Base-by-base conservation (phyloP, 805 yeast genomes). In the Candida incommunis region DNA sequence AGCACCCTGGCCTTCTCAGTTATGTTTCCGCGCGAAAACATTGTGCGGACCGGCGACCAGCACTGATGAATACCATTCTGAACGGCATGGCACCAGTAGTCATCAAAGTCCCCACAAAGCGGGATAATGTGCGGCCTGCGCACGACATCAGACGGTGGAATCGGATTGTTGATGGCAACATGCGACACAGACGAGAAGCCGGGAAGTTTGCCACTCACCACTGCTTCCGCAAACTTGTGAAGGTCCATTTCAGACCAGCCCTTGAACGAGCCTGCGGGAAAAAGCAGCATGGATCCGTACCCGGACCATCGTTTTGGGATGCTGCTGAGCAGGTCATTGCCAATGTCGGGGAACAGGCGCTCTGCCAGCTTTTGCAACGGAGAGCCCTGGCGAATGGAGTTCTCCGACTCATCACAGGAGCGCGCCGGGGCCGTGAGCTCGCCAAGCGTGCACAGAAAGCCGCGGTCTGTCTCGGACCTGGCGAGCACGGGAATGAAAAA, bases 1-100 rank as follows among this genome's bases (percentile, higher is more conserved):
- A 83, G 56, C 0, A 85, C 69, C 20, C 95, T 61, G 13, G 75
- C 70, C 58, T 85, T 85, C 55, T 85, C 95, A 50, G 81, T 81
- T 53, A 86, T 74, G 57, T 85, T 85, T 1, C 95, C 95, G 18
- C 95, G 62, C 42, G 88, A 79, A 57, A 86, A 86, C 95, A 85
- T 85, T 1, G 94, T 83, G 55, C 76, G 80, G 45, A 70, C 58
- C 1, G 95, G 95, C 3, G 90, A 84, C 95, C 95, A 85, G 7
- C 72, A 69, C 55, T 85, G 95, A 50, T 58, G 65, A 2, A 85
- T 75, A 1, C 86, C 87, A 58, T 86, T 83, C 54, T 85, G 95
- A 2, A 67, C 62, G 1, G 70, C 69, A 9, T 68, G 60, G 52
- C 87, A 82, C 95, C 95, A 85, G 52, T 85, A 73, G 0, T 83